Conservation (phyloP, 768 basidiomycete species). For the Amanita rubescens region DNA sequence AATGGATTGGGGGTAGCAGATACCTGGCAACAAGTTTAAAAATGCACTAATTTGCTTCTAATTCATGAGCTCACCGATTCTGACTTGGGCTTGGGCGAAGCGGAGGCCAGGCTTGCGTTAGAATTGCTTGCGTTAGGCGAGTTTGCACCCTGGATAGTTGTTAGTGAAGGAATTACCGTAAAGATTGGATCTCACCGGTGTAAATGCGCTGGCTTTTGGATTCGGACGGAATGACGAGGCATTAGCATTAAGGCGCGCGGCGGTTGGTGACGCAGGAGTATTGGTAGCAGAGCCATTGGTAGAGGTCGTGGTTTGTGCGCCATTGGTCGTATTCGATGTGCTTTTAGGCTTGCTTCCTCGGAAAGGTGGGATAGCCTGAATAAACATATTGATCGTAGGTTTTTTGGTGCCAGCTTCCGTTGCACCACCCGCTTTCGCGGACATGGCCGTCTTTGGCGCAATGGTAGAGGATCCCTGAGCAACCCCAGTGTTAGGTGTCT, state of each 20-base stretch:
- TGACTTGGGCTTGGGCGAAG: slow-evolving; percentile 57
- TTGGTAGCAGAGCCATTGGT: slow-evolving; percentile 14
- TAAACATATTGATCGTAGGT: slow-evolving; percentile 59
- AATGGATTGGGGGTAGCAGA: slow-evolving; percentile 70
- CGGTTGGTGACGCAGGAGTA: slow-evolving; percentile 44
- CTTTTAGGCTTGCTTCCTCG: slow-evolving; percentile 46
- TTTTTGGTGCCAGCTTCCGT: slow-evolving; percentile 36
- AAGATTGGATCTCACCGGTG: slow-evolving; percentile 42
- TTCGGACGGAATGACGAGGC: slow-evolving; percentile 91
- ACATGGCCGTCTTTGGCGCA: slow-evolving; percentile 19
- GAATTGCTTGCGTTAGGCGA: slow-evolving; percentile 37
- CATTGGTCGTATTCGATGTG: slow-evolving; percentile 16
- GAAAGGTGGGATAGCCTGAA: slow-evolving; percentile 90
- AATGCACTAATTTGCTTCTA: not conserved
- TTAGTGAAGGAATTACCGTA: slow-evolving; percentile 16
- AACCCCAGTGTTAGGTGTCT: slow-evolving; percentile 14
- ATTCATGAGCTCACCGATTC: slow-evolving; percentile 36
- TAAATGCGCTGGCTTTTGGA: slow-evolving; percentile 70
- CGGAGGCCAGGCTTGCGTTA: slow-evolving; percentile 29
- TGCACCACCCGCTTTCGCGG: slow-evolving; percentile 21
- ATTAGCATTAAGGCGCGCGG: slow-evolving; percentile 72
- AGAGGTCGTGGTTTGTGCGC: slow-evolving; percentile 18
- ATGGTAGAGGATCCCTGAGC: slow-evolving; percentile 14
- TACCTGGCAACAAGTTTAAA: slow-evolving; percentile 21
- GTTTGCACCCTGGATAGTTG: slow-evolving; percentile 31